phyloP scores from a whole-genome alignment of 176 grass and related monocot species.

The Oryza punctata region DNA sequence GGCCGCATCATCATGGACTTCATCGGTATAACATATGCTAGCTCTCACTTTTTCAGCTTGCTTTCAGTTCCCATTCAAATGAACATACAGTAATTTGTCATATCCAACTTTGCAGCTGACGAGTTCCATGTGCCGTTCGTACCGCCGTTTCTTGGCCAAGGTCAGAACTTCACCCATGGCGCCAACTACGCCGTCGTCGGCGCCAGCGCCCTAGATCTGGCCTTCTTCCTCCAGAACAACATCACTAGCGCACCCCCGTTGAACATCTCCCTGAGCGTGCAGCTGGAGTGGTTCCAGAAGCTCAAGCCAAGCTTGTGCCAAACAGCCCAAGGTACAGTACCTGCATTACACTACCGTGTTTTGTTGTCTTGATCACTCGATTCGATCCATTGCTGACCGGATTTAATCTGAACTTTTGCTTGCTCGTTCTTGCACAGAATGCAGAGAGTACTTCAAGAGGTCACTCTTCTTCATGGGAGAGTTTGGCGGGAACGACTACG shows the following conservation, averaged over 20 bases:
- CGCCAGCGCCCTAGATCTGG: constrained; percentile 27
- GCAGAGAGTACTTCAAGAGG: constrained; percentile 15
- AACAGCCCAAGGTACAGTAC: constrained; percentile 18
- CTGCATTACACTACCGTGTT: neutral
- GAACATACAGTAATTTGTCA: neutral
- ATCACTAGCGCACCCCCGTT: constrained; percentile 2
- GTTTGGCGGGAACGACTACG: constrained; percentile 30
- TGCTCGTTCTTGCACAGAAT: neutral
- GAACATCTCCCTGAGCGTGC: constrained; percentile 48
- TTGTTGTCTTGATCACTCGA: no score
- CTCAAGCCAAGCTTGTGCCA: constrained; percentile 46
- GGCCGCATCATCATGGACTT: constrained; percentile 48
- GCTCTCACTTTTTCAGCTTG: no score
- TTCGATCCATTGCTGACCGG: no score
- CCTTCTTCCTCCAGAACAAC: constrained; percentile 35
- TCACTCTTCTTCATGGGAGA: constrained; percentile 40
- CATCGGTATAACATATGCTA: constrained; percentile 32
- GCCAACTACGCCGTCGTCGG: constrained; percentile 45
- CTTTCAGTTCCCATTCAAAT: no score
- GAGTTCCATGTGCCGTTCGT: constrained; percentile 25
- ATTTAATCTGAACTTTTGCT: neutral
- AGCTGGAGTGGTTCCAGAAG: constrained; percentile 46
- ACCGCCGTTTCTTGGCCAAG: constrained; percentile 19
- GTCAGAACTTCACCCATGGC: constrained; percentile 20
- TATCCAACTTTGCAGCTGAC: constrained; percentile 19